These are phyloP conservation scores for Calonectria leucothoes DNA, from an alignment of 2,329 filamentous ascomycete genomes.

Conservation along the genomic window DNA sequence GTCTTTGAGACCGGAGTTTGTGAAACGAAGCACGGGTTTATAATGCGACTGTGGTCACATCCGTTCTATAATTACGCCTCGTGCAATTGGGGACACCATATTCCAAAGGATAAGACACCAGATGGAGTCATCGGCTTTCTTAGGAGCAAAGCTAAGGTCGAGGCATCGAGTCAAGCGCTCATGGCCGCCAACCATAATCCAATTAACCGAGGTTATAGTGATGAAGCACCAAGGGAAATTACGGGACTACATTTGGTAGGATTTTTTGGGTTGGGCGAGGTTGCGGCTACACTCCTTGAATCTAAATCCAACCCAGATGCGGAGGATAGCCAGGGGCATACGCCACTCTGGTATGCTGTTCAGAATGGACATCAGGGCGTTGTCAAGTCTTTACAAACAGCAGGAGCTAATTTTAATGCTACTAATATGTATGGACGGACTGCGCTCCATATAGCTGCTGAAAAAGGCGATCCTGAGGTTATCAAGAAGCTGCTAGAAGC, in stretches of 20 bases:
- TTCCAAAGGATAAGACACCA: background rate
- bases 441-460: background rate
- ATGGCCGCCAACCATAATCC: background rate
- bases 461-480: background rate
- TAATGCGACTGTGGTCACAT: background rate
- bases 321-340: background rate
- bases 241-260: conserved; percentile 23
- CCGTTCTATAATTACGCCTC: conserved; percentile 23
- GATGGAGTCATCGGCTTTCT: conserved; percentile 3
- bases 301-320: background rate
- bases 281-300: background rate
- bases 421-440: background rate
- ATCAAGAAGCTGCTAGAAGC: conserved; percentile 10
- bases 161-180: background rate
- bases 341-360: background rate
- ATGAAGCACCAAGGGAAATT: background rate
- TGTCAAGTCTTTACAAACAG: background rate
- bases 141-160: background rate
- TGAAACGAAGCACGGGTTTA: background rate
- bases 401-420: background rate
- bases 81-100: conserved; percentile 26
- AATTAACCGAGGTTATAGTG: background rate
- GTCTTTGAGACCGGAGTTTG: conserved; percentile 30
- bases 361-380: background rate
- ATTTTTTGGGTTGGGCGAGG: background rate